Conservation (phyloP, 805 yeast species). For the Komagataella ulmi region DNA sequence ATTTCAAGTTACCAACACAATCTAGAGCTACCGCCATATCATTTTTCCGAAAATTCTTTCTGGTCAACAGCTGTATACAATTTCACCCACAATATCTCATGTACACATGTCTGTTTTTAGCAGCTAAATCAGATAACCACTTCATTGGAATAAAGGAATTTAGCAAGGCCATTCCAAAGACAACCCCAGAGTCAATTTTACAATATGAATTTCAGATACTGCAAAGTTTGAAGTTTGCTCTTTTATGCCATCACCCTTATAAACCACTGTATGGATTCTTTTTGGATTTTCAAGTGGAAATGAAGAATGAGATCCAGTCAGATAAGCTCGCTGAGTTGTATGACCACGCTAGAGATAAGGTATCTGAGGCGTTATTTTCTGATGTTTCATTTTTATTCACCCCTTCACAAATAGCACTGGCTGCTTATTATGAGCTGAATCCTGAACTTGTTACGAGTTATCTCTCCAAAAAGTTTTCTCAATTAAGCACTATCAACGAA, state of each 20-base stretch:
- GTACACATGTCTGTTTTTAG: slow-evolving; percentile 73
- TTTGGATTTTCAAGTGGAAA: slow-evolving; percentile 65
- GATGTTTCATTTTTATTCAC: slow-evolving; percentile 71
- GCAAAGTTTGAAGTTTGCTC: slow-evolving; percentile 63
- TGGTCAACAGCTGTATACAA: slow-evolving; percentile 74
- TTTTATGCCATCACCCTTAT: slow-evolving; percentile 80
- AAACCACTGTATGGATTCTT: slow-evolving; percentile 90
- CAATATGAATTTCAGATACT: slow-evolving; percentile 70
- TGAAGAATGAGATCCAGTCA: slow-evolving; percentile 30
- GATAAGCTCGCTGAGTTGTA: slow-evolving; percentile 54
- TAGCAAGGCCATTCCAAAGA: slow-evolving; percentile 54
- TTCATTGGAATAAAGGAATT: slow-evolving; percentile 79
- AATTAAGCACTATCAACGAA: slow-evolving; percentile 2
- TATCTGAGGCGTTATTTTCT: slow-evolving; percentile 57
- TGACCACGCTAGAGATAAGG: slow-evolving; percentile 53
- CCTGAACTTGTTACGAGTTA: slow-evolving; percentile 52
- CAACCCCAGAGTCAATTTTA: slow-evolving; percentile 53
- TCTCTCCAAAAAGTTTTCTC: slow-evolving; percentile 43
- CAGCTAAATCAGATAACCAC: slow-evolving; percentile 86
- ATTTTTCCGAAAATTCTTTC: slow-evolving; percentile 69
- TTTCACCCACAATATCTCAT: slow-evolving; percentile 76
- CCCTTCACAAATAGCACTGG: slow-evolving; percentile 93
- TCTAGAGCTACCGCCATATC: slow-evolving; percentile 79
- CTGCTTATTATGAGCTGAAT: slow-evolving; percentile 63
- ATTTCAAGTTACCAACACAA: slow-evolving; percentile 76